Evolutionary conservation across 148 eudicot genomes (phyloP).

Genomic region (Pharnaceum exiguum): DNA sequence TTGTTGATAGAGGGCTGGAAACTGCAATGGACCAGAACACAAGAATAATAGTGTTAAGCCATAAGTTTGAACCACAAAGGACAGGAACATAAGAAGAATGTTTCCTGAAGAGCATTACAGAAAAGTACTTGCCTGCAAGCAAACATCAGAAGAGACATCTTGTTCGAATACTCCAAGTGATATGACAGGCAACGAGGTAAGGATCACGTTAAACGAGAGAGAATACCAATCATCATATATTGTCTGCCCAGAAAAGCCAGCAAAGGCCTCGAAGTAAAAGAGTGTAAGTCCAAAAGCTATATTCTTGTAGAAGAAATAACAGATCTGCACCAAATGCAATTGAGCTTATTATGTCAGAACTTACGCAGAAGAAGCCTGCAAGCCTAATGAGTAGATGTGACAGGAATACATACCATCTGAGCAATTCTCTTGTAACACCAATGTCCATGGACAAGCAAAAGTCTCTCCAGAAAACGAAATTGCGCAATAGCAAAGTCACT

Average conservation of each 20-base stretch:
- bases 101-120: not conserved
- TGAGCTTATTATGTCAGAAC: not conserved
- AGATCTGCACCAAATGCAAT: constrained; percentile 48
- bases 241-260: constrained; percentile 89
- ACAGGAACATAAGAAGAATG: not conserved
- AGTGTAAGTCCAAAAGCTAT: constrained; percentile 91
- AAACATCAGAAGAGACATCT: constrained; percentile 83
- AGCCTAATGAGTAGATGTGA: not conserved
- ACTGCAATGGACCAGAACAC: constrained; percentile 34
- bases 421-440: constrained; percentile 99
- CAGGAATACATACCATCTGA: constrained; percentile 64
- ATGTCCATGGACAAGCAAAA: constrained; percentile 91
- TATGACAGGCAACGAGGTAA: constrained; percentile 87
- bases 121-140: constrained; percentile 66
- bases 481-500: constrained; percentile 96
- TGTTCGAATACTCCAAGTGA: constrained; percentile 94
- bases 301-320: constrained; percentile 96
- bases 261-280: constrained; percentile 86
- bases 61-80: not conserved
- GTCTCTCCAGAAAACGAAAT: constrained; percentile 84
- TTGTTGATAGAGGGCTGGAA: constrained; percentile 90
- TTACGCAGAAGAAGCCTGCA: not conserved
- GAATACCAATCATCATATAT: constrained; percentile 90
- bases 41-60: not conserved
- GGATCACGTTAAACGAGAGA: constrained; percentile 72